A percentile compares a stretch with the other conserved stretches of the same genome.
phyloP scores from a whole-genome alignment of 495 filamentous ascomycete genomes.

The Staphylotrichum longicolle region DNA sequence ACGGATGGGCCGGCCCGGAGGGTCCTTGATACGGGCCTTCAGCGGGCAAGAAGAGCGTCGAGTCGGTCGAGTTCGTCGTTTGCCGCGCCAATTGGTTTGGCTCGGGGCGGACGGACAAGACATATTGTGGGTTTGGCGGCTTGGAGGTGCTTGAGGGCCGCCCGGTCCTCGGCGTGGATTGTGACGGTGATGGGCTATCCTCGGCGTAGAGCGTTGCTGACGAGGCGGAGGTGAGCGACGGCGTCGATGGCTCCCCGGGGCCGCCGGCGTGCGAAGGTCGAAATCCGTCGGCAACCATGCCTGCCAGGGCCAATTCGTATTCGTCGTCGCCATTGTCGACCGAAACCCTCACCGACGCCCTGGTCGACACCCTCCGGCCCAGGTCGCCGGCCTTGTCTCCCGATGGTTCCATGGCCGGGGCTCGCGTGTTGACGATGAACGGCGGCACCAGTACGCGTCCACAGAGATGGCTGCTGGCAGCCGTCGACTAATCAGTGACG shows the following conservation, averaged over 20 bases:
- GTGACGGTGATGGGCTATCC: not conserved
- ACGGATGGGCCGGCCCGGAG: slow-evolving; percentile 78
- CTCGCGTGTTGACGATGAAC: slow-evolving; percentile 5
- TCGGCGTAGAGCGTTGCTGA: slow-evolving; percentile 5
- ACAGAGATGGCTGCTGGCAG: slow-evolving; percentile 17
- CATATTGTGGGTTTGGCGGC: slow-evolving; percentile 38
- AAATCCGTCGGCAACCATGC: slow-evolving; percentile 36
- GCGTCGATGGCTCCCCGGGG: slow-evolving; percentile 6
- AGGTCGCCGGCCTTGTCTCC: slow-evolving; percentile 36
- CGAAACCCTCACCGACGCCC: slow-evolving; percentile 36
- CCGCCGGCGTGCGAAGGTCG: slow-evolving; percentile 20
- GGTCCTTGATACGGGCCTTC: slow-evolving; percentile 63
- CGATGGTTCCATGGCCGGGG: slow-evolving; percentile 36
- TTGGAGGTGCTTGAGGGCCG: slow-evolving; percentile 51
- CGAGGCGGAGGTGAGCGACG: slow-evolving; percentile 27
- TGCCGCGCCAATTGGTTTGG: slow-evolving; percentile 27
- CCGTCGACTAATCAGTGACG: slow-evolving; percentile 33
- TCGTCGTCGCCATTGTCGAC: slow-evolving; percentile 30
- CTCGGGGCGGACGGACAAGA: slow-evolving; percentile 39
- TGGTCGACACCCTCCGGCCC: slow-evolving; percentile 38
- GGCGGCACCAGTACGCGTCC: slow-evolving; percentile 10
- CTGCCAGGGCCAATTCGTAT: slow-evolving; percentile 21
- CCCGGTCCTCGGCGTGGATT: not conserved
- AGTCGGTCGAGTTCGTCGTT: slow-evolving; percentile 36
- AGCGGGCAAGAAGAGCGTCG: slow-evolving; percentile 46